Conservation (phyloP, 345 rosid genomes). For the Reutealis trisperma region DNA sequence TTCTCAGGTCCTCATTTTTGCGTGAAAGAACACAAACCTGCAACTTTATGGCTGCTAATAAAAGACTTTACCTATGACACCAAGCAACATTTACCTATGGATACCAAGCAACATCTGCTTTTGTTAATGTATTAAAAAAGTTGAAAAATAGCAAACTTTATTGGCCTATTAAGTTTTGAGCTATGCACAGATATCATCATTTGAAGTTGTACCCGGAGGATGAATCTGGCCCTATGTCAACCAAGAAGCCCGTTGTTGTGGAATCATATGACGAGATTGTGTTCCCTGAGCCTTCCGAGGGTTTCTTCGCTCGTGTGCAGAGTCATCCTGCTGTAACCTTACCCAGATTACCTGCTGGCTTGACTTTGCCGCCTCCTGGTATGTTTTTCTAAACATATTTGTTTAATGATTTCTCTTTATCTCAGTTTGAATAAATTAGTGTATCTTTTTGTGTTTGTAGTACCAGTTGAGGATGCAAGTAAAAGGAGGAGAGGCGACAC, state of each 20-base stretch:
- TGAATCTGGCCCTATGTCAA: constrained; percentile 31
- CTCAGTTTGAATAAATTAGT: background rate
- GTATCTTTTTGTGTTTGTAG: constrained; percentile 3
- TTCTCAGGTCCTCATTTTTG: background rate
- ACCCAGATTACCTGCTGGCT: constrained; percentile 39
- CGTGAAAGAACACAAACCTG: background rate
- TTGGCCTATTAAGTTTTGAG: background rate
- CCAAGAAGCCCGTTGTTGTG: constrained; percentile 39
- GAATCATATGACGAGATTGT: constrained; percentile 37
- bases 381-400: background rate
- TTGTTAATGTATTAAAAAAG: background rate
- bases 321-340: constrained; percentile 32
- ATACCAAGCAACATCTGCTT: background rate
- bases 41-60: background rate
- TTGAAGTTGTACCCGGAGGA: constrained; percentile 37
- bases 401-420: constrained; percentile 6
- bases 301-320: constrained; percentile 34
- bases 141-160: background rate
- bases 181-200: constrained; percentile 27
- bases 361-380: constrained; percentile 30
- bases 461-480: constrained; percentile 29
- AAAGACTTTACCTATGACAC: background rate
- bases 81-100: background rate
- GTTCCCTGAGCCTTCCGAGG: constrained; percentile 37
- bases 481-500: constrained; percentile 37